Conservation (phyloP, 345 rosid species). For the Salix caprea region DNA sequence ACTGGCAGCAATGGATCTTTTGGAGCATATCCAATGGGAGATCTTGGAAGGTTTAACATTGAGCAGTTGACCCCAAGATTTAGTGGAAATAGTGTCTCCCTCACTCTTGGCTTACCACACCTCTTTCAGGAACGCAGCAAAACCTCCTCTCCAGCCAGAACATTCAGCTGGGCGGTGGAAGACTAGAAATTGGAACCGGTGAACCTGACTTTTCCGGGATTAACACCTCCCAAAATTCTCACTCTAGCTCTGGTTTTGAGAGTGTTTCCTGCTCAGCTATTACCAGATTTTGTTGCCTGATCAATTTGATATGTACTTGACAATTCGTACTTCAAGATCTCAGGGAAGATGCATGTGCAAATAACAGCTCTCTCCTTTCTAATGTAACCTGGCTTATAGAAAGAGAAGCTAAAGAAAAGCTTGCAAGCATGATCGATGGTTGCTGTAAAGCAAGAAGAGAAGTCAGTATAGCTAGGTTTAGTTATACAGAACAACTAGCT, state of each 20-base stretch:
- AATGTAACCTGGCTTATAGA: not conserved
- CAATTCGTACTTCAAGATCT: not conserved
- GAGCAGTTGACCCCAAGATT: slow-evolving; percentile 38
- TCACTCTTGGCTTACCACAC: slow-evolving; percentile 62
- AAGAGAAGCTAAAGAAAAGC: not conserved
- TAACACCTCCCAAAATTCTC: slow-evolving; percentile 31
- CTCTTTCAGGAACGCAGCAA: slow-evolving; percentile 38
- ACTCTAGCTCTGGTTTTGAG: slow-evolving; percentile 33
- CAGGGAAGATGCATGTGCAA: not conserved
- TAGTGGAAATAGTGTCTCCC: slow-evolving; percentile 51
- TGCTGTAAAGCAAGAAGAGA: not conserved
- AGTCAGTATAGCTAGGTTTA: not conserved
- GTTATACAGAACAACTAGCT: not conserved
- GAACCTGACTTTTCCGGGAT: slow-evolving; percentile 35
- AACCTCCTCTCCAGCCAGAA: slow-evolving; percentile 37
- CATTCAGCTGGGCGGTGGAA: slow-evolving; percentile 38
- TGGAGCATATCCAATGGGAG: slow-evolving; percentile 36
- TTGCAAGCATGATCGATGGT: not conserved
- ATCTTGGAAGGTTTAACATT: slow-evolving; percentile 40
- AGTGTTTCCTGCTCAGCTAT: slow-evolving; percentile 45
- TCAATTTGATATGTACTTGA: not conserved
- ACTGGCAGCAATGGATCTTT: slow-evolving; percentile 24
- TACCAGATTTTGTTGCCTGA: slow-evolving; percentile 56
- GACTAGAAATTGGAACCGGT: slow-evolving; percentile 32
- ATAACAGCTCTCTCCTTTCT: not conserved